phyloP scores from a whole-genome alignment of 495 filamentous ascomycete species.

The Lasiosphaeris hirsuta region DNA sequence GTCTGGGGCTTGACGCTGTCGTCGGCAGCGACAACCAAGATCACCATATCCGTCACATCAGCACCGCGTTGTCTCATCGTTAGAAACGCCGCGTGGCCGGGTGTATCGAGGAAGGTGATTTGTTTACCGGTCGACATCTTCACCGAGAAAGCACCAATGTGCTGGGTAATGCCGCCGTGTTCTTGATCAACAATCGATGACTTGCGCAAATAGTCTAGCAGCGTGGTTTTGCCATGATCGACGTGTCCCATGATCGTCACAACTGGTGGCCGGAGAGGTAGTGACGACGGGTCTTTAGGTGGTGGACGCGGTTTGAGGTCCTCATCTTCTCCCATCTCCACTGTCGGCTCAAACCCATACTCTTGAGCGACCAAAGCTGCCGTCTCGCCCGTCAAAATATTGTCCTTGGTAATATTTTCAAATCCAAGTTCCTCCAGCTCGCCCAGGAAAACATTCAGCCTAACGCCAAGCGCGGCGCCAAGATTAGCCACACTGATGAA shows the following conservation, averaged over 20 bases:
- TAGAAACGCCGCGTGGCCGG: conserved; percentile 92
- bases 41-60: conserved; percentile 93
- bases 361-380: conserved; percentile 88
- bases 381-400: conserved; percentile 84
- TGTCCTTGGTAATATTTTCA: conserved; percentile 71
- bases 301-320: conserved; percentile 73
- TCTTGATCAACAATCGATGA: conserved; percentile 87
- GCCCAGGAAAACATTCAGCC: conserved; percentile 62
- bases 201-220: conserved; percentile 90
- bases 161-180: conserved; percentile 97
- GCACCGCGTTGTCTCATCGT: conserved; percentile 95
- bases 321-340: conserved; percentile 61
- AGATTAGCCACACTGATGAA: conserved; percentile 86
- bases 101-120: conserved; percentile 97
- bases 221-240: conserved; percentile 97
- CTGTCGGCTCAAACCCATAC: conserved; percentile 86
- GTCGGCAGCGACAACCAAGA: conserved; percentile 94
- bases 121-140: conserved; percentile 76
- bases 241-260: conserved; percentile 99
- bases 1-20: conserved; percentile 98
- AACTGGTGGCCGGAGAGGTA: conserved; percentile 81
- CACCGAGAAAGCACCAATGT: conserved; percentile 98
- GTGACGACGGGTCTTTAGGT: conserved; percentile 63
- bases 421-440: conserved; percentile 83
- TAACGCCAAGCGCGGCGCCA: conserved; percentile 70